phyloP scores from a whole-genome alignment of 75 land plant species.

The Pinus albicaulis region DNA sequence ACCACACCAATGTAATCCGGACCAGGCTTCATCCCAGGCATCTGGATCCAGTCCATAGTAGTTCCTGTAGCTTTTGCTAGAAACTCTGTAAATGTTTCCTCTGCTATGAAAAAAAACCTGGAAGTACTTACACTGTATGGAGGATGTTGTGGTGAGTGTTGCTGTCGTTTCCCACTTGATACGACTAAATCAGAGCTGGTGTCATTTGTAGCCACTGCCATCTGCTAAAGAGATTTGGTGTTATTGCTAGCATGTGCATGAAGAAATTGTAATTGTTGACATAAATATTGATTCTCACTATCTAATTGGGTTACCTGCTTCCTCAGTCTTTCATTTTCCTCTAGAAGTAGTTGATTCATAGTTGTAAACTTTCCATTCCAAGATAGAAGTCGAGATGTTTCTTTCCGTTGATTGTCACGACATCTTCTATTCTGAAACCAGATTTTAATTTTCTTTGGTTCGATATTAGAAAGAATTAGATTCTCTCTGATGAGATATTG shows the following conservation, averaged over 20 bases:
- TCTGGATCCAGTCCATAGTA: conserved; percentile 48
- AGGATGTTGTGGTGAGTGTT: conserved; percentile 30
- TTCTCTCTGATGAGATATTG: no score
- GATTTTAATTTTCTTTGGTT: no score
- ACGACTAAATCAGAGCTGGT: conserved; percentile 39
- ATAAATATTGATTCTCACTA: conserved; percentile 38
- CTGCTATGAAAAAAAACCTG: conserved; percentile 31
- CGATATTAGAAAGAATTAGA: no score
- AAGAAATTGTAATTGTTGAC: conserved; percentile 29
- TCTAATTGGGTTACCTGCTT: conserved; percentile 44
- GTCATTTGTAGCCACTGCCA: conserved; percentile 26
- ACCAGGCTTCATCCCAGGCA: conserved; percentile 68
- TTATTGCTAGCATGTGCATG: conserved; percentile 14
- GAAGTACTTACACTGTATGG: conserved; percentile 34
- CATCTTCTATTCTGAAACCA: no score
- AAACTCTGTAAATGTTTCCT: conserved; percentile 41
- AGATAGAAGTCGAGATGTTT: conserved; percentile 35
- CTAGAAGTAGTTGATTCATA: conserved; percentile 39
- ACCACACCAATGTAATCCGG: conserved; percentile 51
- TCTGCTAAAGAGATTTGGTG: conserved; percentile 5
- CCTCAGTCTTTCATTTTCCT: conserved; percentile 42
- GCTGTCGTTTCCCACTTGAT: conserved; percentile 34
- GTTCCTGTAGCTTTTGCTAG: conserved; percentile 50
- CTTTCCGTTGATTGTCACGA: conserved; percentile 46
- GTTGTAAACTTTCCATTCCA: conserved; percentile 45